phyloP scores from a whole-genome alignment of 805 yeast species.

The Wickerhamomyces alni region DNA sequence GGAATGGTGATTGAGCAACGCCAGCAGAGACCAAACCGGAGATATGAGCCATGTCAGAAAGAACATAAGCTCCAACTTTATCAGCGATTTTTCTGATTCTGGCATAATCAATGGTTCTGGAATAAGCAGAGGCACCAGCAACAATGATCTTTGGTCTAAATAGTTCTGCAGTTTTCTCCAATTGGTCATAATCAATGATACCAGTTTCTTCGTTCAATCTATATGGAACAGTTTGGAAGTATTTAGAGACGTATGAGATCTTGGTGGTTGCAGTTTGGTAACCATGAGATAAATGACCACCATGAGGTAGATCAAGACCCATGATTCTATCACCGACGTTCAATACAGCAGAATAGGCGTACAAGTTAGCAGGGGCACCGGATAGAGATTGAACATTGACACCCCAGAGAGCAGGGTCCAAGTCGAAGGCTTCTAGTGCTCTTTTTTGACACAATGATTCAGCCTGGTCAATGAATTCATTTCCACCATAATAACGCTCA shows the following conservation, averaged over 20 bases:
- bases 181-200: conserved; percentile 82
- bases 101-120: conserved; percentile 83
- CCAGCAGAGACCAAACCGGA: conserved; percentile 95
- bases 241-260: conserved; percentile 87
- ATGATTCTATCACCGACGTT: conserved; percentile 93
- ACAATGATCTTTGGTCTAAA: conserved; percentile 93
- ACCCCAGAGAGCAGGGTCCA: conserved; percentile 87
- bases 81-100: conserved; percentile 89
- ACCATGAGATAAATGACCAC: conserved; percentile 97
- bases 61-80: conserved; percentile 85
- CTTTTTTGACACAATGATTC: conserved; percentile 90
- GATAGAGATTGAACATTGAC: conserved; percentile 95
- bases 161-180: conserved; percentile 74
- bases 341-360: conserved; percentile 93
- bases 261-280: conserved; percentile 88
- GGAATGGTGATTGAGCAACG: conserved; percentile 89
- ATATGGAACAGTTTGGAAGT: conserved; percentile 97
- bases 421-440: conserved; percentile 83
- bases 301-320: conserved; percentile 98
- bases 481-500: conserved; percentile 98
- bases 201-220: conserved; percentile 84
- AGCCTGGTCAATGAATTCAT: conserved; percentile 92
- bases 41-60: conserved; percentile 97
- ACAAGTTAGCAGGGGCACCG: conserved; percentile 97
- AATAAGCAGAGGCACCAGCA: conserved; percentile 97